Evolutionary conservation across 768 basidiomycete species (phyloP), one percentile per base, ranked within the genome.

Genomic region (Amanita muscaria): DNA sequence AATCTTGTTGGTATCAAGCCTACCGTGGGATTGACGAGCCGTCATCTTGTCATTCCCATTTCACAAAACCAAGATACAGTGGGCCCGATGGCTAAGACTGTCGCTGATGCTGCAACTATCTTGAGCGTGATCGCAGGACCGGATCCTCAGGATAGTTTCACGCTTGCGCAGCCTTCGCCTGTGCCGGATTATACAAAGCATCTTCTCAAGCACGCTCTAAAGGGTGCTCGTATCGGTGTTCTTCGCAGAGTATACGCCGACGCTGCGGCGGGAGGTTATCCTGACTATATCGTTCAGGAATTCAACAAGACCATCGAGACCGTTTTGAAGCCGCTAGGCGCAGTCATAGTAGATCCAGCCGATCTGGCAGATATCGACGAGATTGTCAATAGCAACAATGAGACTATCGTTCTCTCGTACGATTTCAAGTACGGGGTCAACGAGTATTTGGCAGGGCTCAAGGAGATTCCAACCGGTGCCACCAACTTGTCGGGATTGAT

Each of bases 1-100:
- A 79, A 79, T 49, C 32, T 79, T 4, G 78, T 66, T 3, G 79
- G 77, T 0, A 74, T 80, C 37, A 79, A 78, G 51, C 75, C 79
- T 0, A 80, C 74, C 2, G 67, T 80, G 7, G 79, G 79, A 0
- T 56, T 78, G 25, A 77, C 76, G 3, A 79, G 77, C 4, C 65
- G 76, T 11, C n/a, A 34, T 2, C 27, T 41, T 77, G 78, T 79
- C 4, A 61, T 79, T 22, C 79, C 79, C 3, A 74, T 77, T 4
- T 77, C 76, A 1, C 59, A 58, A 14, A 69, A 77, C 50, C 77
- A 77, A 56, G 79, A 80, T 49, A 73, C 77, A 2, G 67, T 79
- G 2, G 79, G 79, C 0, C 78, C 79, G 0, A 68, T 81, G 48
- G 59, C 72, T 2, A 66, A 78, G 5, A 72, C 74, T 2, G 47